Evolutionary conservation across 768 basidiomycete genomes (phyloP).

Genomic region (Boletus coccyginus): DNA sequence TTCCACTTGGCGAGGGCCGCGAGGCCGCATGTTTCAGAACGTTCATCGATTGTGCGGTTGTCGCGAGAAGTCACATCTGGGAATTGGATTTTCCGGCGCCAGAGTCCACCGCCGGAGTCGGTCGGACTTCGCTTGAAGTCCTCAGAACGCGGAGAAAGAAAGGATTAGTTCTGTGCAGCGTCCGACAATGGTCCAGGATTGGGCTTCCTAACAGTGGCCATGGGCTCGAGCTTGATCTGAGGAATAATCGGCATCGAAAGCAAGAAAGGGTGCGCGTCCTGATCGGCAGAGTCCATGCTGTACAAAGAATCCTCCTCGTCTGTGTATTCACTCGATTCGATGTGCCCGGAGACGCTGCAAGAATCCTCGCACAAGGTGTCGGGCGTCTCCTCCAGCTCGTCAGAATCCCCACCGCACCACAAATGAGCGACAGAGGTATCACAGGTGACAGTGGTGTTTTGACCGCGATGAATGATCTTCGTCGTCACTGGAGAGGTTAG

Average conservation of each 20-base stretch:
- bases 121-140: too few relatives aligned
- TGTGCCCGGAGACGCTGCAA: not conserved
- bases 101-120: too few relatives aligned
- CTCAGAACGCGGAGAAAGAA: slow-evolving; percentile 25
- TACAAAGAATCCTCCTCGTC: slow-evolving; percentile 23
- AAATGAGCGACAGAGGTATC: not conserved
- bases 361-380: not conserved
- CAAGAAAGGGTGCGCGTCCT: slow-evolving; percentile 19
- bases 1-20: too few relatives aligned
- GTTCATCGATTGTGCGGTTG: too few relatives aligned
- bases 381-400: not conserved
- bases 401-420: not conserved
- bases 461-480: not conserved
- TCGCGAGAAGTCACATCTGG: too few relatives aligned
- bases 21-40: too few relatives aligned
- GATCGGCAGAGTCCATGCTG: slow-evolving; percentile 25
- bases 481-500: not conserved
- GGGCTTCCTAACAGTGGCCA: slow-evolving; percentile 19
- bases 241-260: slow-evolving; percentile 31
- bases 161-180: not conserved
- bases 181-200: not conserved
- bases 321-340: not conserved
- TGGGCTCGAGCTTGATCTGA: slow-evolving; percentile 26
- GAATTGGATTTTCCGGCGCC: too few relatives aligned
- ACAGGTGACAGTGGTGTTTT: not conserved